phyloP scores from a whole-genome alignment of 2,329 filamentous ascomycete species.

The Aureobasidium pullulans region DNA sequence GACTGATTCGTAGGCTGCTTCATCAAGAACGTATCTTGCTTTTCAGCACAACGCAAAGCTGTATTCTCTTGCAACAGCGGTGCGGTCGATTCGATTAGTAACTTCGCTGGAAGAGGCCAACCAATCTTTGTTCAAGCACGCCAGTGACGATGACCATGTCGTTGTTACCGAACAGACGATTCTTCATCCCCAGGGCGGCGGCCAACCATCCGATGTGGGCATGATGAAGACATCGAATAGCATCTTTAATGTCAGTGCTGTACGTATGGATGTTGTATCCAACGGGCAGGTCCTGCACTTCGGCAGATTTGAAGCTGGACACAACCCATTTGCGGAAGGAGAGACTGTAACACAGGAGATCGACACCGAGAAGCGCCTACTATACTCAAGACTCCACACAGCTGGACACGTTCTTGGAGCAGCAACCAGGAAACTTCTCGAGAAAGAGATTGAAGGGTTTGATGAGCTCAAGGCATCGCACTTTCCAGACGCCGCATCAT shows the following conservation, averaged over 20 bases:
- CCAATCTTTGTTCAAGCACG: slow-evolving; percentile 13
- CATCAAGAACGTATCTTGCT: slow-evolving; percentile 6
- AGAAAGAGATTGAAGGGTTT: slow-evolving; percentile 42
- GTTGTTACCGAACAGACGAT: slow-evolving; percentile 17
- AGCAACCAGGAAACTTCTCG: slow-evolving; percentile 34
- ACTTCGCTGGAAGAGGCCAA: slow-evolving; percentile 11
- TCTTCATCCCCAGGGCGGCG: slow-evolving; percentile 19
- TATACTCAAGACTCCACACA: slow-evolving; percentile 64
- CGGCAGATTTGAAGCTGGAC: slow-evolving; percentile 14
- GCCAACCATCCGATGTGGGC: slow-evolving; percentile 19
- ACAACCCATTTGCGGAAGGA: slow-evolving; percentile 4
- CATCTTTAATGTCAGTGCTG: slow-evolving; percentile 17
- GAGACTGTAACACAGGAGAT: slow-evolving; percentile 48
- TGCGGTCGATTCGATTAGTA: neutral
- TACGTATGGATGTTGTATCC: slow-evolving; percentile 12
- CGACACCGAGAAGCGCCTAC: slow-evolving; percentile 51
- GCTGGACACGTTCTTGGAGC: slow-evolving; percentile 65
- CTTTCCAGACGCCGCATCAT: slow-evolving; percentile 58
- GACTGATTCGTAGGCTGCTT: neutral
- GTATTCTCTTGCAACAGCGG: neutral
- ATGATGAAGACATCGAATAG: slow-evolving; percentile 12
- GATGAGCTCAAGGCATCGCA: slow-evolving; percentile 66
- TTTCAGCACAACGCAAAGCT: slow-evolving; percentile 12
- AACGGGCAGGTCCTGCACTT: slow-evolving; percentile 17
- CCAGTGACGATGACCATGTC: slow-evolving; percentile 11